These are phyloP conservation scores for Agrostemma githago DNA, from an alignment of 148 eudicot genomes.

Conservation along the genomic window DNA sequence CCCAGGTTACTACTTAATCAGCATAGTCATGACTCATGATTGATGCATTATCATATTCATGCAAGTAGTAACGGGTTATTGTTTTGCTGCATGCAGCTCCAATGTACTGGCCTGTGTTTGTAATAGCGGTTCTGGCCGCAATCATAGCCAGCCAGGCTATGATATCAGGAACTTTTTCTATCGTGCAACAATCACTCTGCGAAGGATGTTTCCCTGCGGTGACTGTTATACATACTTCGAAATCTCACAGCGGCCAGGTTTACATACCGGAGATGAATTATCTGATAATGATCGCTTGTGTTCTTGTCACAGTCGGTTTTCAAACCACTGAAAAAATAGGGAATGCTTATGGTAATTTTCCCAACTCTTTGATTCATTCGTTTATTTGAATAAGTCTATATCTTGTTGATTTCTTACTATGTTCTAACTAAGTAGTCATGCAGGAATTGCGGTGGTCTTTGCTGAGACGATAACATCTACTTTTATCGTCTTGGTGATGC, in stretches of 20 bases:
- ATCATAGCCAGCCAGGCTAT: constrained; percentile 57
- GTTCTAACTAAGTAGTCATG: neutral
- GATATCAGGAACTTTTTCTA: constrained; percentile 42
- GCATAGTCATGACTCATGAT: no score
- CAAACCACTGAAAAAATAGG: constrained; percentile 28
- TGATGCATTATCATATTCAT: no score
- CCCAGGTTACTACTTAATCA: constrained; percentile 25
- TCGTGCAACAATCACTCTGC: constrained; percentile 34
- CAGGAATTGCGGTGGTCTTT: constrained; percentile 45
- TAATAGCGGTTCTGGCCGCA: constrained; percentile 45
- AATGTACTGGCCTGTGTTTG: constrained; percentile 56
- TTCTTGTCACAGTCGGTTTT: constrained; percentile 26
- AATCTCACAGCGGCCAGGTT: constrained; percentile 33
- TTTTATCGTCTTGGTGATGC: constrained; percentile 38
- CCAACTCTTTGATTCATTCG: no score
- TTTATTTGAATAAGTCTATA: neutral
- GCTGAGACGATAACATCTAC: constrained; percentile 37
- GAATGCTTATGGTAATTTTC: constrained; percentile 30
- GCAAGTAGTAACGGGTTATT: no score
- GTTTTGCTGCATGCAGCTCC: constrained; percentile 24
- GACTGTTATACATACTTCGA: constrained; percentile 35
- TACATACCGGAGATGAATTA: constrained; percentile 31
- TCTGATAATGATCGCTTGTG: constrained; percentile 26
- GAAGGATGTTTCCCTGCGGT: constrained; percentile 33
- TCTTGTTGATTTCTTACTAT: neutral